Evolutionary conservation across 345 rosid genomes (phyloP).

Genomic region (Arabis hirsuta): DNA sequence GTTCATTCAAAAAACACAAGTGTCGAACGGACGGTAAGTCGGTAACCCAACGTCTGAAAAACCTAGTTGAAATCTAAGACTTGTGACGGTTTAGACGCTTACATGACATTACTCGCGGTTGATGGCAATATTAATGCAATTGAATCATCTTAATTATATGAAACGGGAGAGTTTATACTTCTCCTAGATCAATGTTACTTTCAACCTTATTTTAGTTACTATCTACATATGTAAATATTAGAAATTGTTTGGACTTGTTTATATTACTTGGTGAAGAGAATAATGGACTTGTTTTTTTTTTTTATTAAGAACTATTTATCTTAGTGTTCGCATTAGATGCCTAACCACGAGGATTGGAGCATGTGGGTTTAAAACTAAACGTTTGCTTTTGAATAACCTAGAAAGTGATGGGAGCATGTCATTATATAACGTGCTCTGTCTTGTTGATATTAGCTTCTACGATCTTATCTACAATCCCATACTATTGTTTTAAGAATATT

Average conservation of each 20-base stretch:
- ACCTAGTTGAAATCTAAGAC: neutral
- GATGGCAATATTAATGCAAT: neutral
- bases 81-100: no score
- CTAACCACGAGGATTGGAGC: slow-evolving; percentile 44
- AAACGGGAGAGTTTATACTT: slow-evolving; percentile 4
- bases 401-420: slow-evolving; percentile 41
- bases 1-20: no score
- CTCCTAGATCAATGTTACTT: neutral
- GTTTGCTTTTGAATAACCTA: slow-evolving; percentile 43
- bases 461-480: slow-evolving; percentile 40
- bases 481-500: neutral
- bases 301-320: neutral
- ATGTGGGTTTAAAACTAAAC: slow-evolving; percentile 41
- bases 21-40: no score
- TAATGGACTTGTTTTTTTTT: neutral
- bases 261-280: slow-evolving; percentile 17
- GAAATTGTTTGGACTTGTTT: neutral
- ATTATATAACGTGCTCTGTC: slow-evolving; percentile 34
- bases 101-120: neutral
- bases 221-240: neutral
- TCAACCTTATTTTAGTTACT: neutral
- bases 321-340: slow-evolving; percentile 34
- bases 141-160: neutral
- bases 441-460: slow-evolving; percentile 31
- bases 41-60: no score